Evolutionary conservation across 306 rosid genomes (phyloP).

Genomic region (Castanospermum australe): DNA sequence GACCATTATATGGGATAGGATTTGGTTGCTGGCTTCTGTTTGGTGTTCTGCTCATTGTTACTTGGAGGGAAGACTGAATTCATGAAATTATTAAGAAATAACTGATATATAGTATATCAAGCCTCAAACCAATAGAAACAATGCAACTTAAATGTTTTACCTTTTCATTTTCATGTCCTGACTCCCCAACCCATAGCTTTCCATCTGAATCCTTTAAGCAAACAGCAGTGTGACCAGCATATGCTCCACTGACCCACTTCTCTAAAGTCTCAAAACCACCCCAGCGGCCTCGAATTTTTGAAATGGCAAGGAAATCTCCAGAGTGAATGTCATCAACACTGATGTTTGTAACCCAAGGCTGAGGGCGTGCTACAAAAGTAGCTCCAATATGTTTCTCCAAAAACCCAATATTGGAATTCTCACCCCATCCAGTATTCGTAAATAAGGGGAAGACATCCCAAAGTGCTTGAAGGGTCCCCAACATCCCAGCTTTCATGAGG

Average conservation of each 20-base stretch:
- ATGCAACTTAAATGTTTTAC: conserved; percentile 39
- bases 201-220: conserved; percentile 88
- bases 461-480: conserved; percentile 84
- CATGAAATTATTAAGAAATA: conserved; percentile 13
- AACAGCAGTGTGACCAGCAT: conserved; percentile 94
- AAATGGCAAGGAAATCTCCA: conserved; percentile 94
- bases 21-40: no score
- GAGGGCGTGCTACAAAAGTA: conserved; percentile 65
- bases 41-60: no score
- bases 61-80: background rate
- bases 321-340: conserved; percentile 80
- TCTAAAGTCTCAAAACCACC: conserved; percentile 95
- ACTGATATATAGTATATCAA: background rate
- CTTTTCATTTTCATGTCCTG: conserved; percentile 85
- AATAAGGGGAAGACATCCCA: conserved; percentile 88
- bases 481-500: conserved; percentile 91
- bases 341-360: conserved; percentile 83
- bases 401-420: conserved; percentile 73
- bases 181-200: conserved; percentile 95
- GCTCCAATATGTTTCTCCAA: conserved; percentile 88
- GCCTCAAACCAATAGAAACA: background rate
- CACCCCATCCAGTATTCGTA: conserved; percentile 91
- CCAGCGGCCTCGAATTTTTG: conserved; percentile 97
- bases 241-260: conserved; percentile 97
- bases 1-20: no score